Evolutionary conservation across 768 basidiomycete genomes (phyloP).

Genomic region (Suillus variegatus): DNA sequence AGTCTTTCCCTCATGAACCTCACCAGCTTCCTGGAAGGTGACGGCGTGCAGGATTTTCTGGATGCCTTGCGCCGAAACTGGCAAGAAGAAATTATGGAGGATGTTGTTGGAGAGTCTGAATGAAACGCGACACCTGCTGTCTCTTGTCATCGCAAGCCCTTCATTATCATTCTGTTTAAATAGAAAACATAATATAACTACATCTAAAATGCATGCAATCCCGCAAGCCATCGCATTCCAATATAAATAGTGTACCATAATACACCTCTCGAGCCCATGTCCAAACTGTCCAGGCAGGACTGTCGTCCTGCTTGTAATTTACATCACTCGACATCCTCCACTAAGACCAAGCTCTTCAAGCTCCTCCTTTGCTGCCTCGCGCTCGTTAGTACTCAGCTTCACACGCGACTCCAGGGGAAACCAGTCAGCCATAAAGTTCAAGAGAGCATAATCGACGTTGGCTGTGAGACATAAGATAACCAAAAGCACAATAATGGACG

Average conservation of each 20-base stretch:
- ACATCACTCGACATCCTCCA: slow-evolving; percentile 45
- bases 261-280: no score
- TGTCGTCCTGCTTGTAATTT: background rate
- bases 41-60: slow-evolving; percentile 58
- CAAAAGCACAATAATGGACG: background rate
- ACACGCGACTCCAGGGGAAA: slow-evolving; percentile 81
- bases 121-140: background rate
- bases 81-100: slow-evolving; percentile 57
- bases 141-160: background rate
- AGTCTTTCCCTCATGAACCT: slow-evolving; percentile 74
- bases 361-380: slow-evolving; percentile 72
- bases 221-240: background rate
- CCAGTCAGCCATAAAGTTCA: slow-evolving; percentile 91
- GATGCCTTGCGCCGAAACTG: slow-evolving; percentile 57
- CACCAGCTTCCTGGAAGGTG: slow-evolving; percentile 63
- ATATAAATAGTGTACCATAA: background rate
- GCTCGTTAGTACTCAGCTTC: slow-evolving; percentile 75
- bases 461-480: slow-evolving; percentile 37
- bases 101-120: slow-evolving; percentile 38
- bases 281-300: background rate
- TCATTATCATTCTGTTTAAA: slow-evolving; percentile 9
- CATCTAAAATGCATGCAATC: background rate
- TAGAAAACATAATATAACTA: background rate
- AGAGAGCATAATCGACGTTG: slow-evolving; percentile 77
- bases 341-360: slow-evolving; percentile 61